Base-by-base conservation (phyloP, 148 eudicot species). In the Rhododendron henanense region DNA sequence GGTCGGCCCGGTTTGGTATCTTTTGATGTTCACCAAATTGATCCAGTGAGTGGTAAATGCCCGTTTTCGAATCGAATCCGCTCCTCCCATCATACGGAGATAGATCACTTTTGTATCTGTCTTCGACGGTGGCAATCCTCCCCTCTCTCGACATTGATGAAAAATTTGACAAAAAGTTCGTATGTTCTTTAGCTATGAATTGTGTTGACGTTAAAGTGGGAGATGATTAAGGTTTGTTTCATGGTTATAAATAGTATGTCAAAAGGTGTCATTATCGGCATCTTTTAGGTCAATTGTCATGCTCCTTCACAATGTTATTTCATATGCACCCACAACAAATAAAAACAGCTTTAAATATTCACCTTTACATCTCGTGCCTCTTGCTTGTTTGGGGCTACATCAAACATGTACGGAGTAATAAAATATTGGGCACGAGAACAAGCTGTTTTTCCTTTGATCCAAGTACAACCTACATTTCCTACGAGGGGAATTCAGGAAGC, bases 11-110 rank as follows among this genome's bases (percentile, higher is more conserved):
- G 69, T 88, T 88, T 3, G 91, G 90, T 71, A 90, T 88, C 63
- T 88, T 82, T 5, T 85, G 79, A 25, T 84, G 86, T 57, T 85
- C 78, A 6, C 59, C 19, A 48, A 92, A 90, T 77, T 84, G 89
- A 23, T 39, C 57, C 4, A 88, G 87, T 2, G 93, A 74, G 75
- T 89, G 90, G 89, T 92, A 92, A 84, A 90, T 85, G 57, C 91
- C 91, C 0, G 91, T 89, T 67, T 80, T 69, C 0, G 86, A 37
- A 84, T 92, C 89, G 80, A 88, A 92, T 4, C 93, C 92, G 75
- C 90, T 85, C 51, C 63, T 81, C 44, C 44, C 78, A 33, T 87
- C 59, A 28, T 79, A 44, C 0, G 14, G 10, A 2, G 4, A 45
- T 18, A 15, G 57, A 53, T 57, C 23, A 44, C 37, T 75, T 19